phyloP scores from a whole-genome alignment of 352 stramenopile genomes.

The Globisporangium mamillatum region DNA sequence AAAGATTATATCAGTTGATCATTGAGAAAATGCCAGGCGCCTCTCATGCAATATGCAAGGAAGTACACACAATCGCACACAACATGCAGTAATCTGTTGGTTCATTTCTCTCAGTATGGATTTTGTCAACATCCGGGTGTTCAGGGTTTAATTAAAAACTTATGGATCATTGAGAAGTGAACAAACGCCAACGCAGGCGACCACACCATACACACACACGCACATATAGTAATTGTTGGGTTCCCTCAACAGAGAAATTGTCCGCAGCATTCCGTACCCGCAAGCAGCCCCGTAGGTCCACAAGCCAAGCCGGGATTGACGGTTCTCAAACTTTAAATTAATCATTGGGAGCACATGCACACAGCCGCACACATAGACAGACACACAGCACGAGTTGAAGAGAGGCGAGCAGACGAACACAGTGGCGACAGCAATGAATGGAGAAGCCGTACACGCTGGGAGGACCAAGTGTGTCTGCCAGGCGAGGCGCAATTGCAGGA shows the following conservation, averaged over 20 bases:
- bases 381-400: not conserved
- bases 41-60: not conserved
- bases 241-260: slow-evolving; percentile 68
- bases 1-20: slow-evolving; percentile 89
- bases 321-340: slow-evolving; percentile 87
- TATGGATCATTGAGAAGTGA: slow-evolving; percentile 13
- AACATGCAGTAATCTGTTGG: not conserved
- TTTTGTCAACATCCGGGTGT: slow-evolving; percentile 16
- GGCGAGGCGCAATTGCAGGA: slow-evolving; percentile 2
- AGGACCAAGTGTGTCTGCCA: not conserved
- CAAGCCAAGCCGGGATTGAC: slow-evolving; percentile 41
- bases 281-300: not conserved
- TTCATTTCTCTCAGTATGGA: slow-evolving; percentile 6
- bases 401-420: not conserved
- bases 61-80: not conserved
- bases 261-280: slow-evolving; percentile 55
- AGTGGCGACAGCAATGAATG: not conserved
- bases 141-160: slow-evolving; percentile 17
- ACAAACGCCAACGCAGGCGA: not conserved
- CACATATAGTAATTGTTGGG: slow-evolving; percentile 1
- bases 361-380: slow-evolving; percentile 6
- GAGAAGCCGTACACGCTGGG: not conserved
- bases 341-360: slow-evolving; percentile 53
- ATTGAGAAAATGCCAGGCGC: slow-evolving; percentile 37
- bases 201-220: not conserved